Base-by-base conservation (phyloP, 805 yeast genomes). In the Saturnispora kantuleensis region DNA sequence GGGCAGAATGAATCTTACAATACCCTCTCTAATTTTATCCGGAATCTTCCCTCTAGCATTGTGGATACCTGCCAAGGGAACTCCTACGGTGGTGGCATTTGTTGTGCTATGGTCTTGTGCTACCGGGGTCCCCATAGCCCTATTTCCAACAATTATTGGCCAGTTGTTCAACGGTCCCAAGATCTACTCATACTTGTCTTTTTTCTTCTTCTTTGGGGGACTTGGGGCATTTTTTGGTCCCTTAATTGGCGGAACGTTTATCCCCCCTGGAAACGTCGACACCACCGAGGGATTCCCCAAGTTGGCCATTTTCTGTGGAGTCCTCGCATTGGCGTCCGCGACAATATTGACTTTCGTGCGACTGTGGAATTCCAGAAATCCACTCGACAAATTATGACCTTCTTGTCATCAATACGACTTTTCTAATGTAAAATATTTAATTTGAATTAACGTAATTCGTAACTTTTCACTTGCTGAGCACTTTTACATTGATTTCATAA, bases 31-130 rank as follows among this genome's bases (percentile, higher is more conserved):
- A 4, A 10, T 67, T 1, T 62, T 65, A 31, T 63, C 64, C 0
- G 58, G 59, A 9, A 47, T 70, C 2, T 56, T 71, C 17, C 60
- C 69, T 15, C 53, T 67, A 38, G 71, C 73, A 6, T 58, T 71
- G 65, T 71, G 75, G 76, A 60, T 68, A 8, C 77, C 79, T 1
- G 71, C 76, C 4, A 58, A 45, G 54, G 2, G 41, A 39, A 2
- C 58, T 71, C 26, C 26, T 5, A 21, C 26, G 34, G 64, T 75
- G 53, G 54, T 73, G 54, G 49, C 59, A 13, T 63, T 58, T 47
- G 55, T 56, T 5, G 53, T 65, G 2, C 30, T 59, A 26, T 64
- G 66, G 65, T 69, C 68, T 13, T 50, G 56, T 16, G 52, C 62
- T 6, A 60, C 68, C 0, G 70, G 68, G 3, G 55, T 54, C 12